Base-by-base conservation (phyloP, 1,284 basidiomycete species). In the Amanita bisporigera region DNA sequence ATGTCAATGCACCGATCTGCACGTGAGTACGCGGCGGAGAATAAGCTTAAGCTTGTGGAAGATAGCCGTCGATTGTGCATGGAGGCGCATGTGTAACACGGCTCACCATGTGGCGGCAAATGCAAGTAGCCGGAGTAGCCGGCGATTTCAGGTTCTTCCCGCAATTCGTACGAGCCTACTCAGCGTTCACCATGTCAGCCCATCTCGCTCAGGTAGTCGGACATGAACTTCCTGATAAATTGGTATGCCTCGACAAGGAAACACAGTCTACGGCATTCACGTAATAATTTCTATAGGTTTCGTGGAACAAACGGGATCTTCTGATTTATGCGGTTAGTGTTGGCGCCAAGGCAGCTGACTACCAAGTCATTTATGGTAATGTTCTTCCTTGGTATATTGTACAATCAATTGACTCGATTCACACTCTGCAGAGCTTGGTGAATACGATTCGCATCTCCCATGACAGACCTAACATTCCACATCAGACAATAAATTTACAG, bases 261-360 rank as follows among this genome's bases (percentile, higher is more conserved):
- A 59, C 2, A 21, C 19, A 17, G 38, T 6, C n/a, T 19, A 31
- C 41, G 29, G 36, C 9, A 41, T 21, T 47, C 19, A 36, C 49
- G 19, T 58, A 26, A n/a, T 54, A 21, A 41, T 12, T 12, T 19
- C 36, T 17, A 6, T 69, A 92, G 90, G 90, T 90, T 29, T 76
- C 85, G 4, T 92, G 90, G 90, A 90, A 89, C 76, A 87, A 88
- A 77, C 84, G 90, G 49, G 90, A 92, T 76, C 77, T 91, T 29
- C 78, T 92, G 63, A 81, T 87, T 2, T 92, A 93, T 72, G 88
- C 90, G 12, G 79, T 87, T 36, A 90, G 90, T 10, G 86, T 92
- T 60, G 90, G 90, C 21, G 89, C 90, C n/a, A 90, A 90, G 78
- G 81, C 84, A 47, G 83, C 88, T 64, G 90, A 92, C 64, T 83